Conservation (phyloP, 306 rosid genomes). For the Clitoria ternatea region DNA sequence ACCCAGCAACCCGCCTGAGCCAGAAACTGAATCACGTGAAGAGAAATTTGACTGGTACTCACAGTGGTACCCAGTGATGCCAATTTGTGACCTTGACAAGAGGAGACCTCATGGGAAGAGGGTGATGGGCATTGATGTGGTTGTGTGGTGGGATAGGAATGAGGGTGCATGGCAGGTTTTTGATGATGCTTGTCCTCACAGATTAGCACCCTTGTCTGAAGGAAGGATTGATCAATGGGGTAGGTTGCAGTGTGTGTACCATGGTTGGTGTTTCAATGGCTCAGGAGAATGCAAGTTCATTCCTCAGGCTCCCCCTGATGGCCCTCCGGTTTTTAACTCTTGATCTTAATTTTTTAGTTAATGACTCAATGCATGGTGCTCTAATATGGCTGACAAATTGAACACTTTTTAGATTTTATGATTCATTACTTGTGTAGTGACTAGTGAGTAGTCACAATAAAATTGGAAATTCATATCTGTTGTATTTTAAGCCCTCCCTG, state of each 20-base stretch:
- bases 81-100: constrained; percentile 79
- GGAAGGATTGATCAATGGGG: constrained; percentile 97
- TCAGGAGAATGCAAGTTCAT: constrained; percentile 79
- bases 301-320: constrained; percentile 82
- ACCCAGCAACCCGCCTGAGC: constrained; percentile 26
- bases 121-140: constrained; percentile 83
- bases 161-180: constrained; percentile 81
- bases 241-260: constrained; percentile 88
- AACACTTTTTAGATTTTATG: not conserved
- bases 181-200: constrained; percentile 87
- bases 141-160: constrained; percentile 93
- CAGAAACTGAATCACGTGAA: constrained; percentile 18
- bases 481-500: not conserved
- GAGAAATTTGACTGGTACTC: constrained; percentile 79
- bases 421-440: not conserved
- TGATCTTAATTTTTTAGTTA: not conserved
- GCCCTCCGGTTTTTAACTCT: constrained; percentile 63
- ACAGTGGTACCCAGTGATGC: constrained; percentile 91
- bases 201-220: constrained; percentile 90
- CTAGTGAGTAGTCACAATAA: not conserved
- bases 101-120: constrained; percentile 72
- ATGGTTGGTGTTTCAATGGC: constrained; percentile 96
- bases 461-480: not conserved
- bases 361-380: not conserved
- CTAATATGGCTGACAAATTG: not conserved